Percentiles rank a stretch among this genome's conserved stretches.
Evolutionary conservation across 2,329 filamentous ascomycete species (phyloP).

Genomic region (Cladosporium sp.): DNA sequence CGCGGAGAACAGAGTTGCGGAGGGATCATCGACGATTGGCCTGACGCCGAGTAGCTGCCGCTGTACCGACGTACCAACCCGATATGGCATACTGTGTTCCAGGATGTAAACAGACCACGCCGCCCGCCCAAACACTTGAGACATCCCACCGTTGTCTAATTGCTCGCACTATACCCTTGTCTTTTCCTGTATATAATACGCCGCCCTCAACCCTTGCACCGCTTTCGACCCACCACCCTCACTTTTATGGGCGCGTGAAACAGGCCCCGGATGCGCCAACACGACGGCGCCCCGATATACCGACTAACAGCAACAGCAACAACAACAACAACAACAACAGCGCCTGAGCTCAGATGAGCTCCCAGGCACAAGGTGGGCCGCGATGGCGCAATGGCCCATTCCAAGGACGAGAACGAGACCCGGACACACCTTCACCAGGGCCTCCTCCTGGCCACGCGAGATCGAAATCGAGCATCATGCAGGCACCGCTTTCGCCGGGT

Average conservation of each 20-base stretch:
- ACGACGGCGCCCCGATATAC: conserved; percentile 6
- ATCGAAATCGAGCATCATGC: conserved; percentile 75
- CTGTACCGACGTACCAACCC: background rate
- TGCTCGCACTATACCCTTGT: background rate
- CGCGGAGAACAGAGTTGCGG: background rate
- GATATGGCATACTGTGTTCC: too few species aligned
- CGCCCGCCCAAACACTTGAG: background rate
- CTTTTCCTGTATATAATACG: conserved; percentile 12
- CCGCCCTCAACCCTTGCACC: background rate
- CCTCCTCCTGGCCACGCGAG: conserved; percentile 54
- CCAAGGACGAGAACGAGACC: conserved; percentile 52
- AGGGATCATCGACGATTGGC: conserved; percentile 4
- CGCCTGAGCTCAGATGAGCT: conserved; percentile 47
- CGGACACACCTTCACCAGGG: conserved; percentile 65
- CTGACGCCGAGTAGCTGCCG: background rate
- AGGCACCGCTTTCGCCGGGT: conserved; percentile 54
- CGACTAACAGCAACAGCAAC: conserved; percentile 16
- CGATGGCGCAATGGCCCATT: conserved; percentile 82
- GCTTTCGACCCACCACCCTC: background rate
- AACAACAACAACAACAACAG: conserved; percentile 18
- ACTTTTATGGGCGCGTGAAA: conserved; percentile 16
- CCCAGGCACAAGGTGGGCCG: conserved; percentile 61
- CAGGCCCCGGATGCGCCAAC: conserved; percentile 12
- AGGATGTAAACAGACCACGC: background rate
- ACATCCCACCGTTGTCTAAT: conserved; percentile 12